Conservation (phyloP, 805 yeast genomes). For the Hanseniaspora nectarophila region DNA sequence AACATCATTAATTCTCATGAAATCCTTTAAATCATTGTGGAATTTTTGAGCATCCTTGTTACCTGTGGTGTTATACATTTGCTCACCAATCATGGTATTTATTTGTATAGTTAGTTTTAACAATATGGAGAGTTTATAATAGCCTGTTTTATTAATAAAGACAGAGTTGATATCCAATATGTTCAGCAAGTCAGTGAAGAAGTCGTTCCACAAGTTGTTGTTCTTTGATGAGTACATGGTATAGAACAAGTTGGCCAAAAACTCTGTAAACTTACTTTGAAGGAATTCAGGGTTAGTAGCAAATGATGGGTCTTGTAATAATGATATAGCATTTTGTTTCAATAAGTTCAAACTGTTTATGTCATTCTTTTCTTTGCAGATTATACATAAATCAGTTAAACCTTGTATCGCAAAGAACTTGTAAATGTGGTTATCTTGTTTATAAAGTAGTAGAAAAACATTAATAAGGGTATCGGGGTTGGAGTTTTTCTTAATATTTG, state of each 20-base stretch:
- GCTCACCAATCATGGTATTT: conserved; percentile 90
- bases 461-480: conserved; percentile 18
- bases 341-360: conserved; percentile 18
- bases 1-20: conserved; percentile 69
- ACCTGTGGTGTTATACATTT: conserved; percentile 48
- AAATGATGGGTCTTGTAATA: conserved; percentile 1
- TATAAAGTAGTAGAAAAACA: conserved; percentile 1
- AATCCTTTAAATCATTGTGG: conserved; percentile 66
- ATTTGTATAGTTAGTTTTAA: conserved; percentile 59
- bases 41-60: conserved; percentile 50
- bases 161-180: conserved; percentile 20
- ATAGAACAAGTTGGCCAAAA: conserved; percentile 26
- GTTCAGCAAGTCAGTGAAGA: conserved; percentile 25
- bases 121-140: conserved; percentile 52
- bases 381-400: conserved; percentile 21
- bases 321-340: conserved; percentile 21
- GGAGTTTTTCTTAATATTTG: conserved; percentile 23
- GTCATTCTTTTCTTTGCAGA: conserved; percentile 14
- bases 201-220: conserved; percentile 25
- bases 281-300: conserved; percentile 23
- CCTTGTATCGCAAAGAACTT: conserved; percentile 28
- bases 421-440: conserved; percentile 21
- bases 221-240: conserved; percentile 26
- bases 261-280: conserved; percentile 27
- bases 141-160: conserved; percentile 16